These are phyloP conservation scores for Scolecobasidium constrictum DNA, from an alignment of 2,329 filamentous ascomycete genomes.

Conservation along the genomic window DNA sequence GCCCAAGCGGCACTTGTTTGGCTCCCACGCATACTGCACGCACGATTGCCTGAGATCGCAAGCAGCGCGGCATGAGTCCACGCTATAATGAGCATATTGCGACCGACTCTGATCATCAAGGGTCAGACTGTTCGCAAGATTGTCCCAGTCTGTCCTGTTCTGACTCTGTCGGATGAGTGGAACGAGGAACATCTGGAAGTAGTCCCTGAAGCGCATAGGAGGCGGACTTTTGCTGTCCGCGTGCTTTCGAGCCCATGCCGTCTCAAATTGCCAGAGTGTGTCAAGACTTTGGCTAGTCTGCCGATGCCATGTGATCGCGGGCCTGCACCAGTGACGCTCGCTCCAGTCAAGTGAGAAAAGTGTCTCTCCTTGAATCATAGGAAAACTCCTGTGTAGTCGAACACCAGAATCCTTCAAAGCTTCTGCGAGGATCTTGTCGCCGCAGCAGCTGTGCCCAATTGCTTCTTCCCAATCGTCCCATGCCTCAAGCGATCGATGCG, in stretches of 20 bases:
- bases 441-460: conserved; percentile 24
- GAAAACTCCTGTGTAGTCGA: conserved; percentile 26
- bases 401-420: conserved; percentile 24
- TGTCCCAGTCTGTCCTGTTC: conserved; percentile 11
- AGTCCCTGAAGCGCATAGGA: conserved; percentile 10
- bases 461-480: conserved; percentile 24
- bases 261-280: conserved; percentile 21
- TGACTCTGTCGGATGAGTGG: conserved; percentile 3
- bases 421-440: conserved; percentile 24
- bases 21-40: conserved; percentile 9
- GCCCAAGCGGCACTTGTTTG: conserved; percentile 10
- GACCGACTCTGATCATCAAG: conserved; percentile 1
- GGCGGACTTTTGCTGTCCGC: not conserved
- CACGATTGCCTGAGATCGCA: conserved; percentile 8
- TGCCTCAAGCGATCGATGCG: conserved; percentile 21
- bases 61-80: conserved; percentile 7
- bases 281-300: conserved; percentile 17
- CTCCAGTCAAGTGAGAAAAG: conserved; percentile 28
- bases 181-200: conserved; percentile 10
- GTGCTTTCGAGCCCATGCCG: conserved; percentile 17
- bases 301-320: conserved; percentile 28
- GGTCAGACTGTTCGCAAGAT: conserved; percentile 3
- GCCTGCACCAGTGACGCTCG: conserved; percentile 29
- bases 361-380: conserved; percentile 32
- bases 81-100: conserved; percentile 7